phyloP scores from a whole-genome alignment of 1,284 basidiomycete genomes.

The Leucoagaricus sp. region DNA sequence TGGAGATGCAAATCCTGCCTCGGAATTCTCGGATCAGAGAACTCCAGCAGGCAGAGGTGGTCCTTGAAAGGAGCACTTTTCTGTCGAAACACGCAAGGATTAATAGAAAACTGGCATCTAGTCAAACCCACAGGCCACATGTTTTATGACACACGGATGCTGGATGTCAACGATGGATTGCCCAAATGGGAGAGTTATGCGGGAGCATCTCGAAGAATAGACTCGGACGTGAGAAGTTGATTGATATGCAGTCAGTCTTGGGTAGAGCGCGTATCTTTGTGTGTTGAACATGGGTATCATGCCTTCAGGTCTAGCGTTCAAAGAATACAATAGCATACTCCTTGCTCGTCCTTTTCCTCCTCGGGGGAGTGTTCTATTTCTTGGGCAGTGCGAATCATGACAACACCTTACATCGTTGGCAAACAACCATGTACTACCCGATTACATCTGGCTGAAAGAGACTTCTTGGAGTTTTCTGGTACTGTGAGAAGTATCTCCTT shows the following conservation, averaged over 20 bases:
- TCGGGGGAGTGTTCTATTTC: no score
- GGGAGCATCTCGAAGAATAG: background rate
- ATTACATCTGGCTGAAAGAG: no score
- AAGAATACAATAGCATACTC: no score
- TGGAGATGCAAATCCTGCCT: background rate
- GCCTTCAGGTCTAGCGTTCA: no score
- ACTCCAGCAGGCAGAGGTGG: background rate
- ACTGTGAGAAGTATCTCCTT: no score
- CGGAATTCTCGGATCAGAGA: background rate
- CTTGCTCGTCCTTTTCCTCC: no score
- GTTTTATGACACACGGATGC: constrained; percentile 62
- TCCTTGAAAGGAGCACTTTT: background rate
- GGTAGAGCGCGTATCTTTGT: no score
- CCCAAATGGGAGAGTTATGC: constrained; percentile 46
- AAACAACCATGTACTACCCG: no score
- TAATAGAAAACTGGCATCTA: constrained; percentile 38
- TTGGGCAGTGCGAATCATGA: no score
- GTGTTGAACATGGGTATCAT: no score
- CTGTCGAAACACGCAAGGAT: background rate
- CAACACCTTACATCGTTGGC: no score
- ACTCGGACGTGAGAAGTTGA: background rate
- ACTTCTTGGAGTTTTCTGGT: no score
- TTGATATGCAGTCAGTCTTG: background rate
- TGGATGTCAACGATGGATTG: constrained; percentile 54
- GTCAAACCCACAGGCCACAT: constrained; percentile 62